Percentiles rank a stretch among this genome's conserved stretches.
Conservation (phyloP, 2,329 filamentous ascomycete species). For the Cercospora janseana region DNA sequence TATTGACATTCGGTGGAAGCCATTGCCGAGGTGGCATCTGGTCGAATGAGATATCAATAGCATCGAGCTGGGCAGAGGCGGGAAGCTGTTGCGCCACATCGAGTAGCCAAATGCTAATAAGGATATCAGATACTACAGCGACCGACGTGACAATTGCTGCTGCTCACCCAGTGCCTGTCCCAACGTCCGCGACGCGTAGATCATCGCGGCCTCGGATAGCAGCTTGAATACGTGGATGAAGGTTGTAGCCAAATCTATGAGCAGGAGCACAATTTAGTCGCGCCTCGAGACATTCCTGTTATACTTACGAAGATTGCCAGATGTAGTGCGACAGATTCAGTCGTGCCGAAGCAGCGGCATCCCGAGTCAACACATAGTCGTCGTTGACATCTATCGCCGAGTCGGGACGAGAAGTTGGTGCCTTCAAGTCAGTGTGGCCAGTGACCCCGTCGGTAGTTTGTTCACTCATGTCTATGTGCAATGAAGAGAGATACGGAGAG, state of each 20-base stretch:
- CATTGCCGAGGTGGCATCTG: conserved; percentile 24
- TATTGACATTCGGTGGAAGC: conserved; percentile 21
- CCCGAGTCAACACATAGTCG: conserved; percentile 27
- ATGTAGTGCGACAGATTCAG: conserved; percentile 28
- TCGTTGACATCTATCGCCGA: conserved; percentile 25
- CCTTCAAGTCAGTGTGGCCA: conserved; percentile 2
- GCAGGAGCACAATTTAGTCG: neutral
- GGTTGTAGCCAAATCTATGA: conserved; percentile 22
- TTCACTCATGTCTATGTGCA: conserved; percentile 2
- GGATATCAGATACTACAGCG: neutral
- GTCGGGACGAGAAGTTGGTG: conserved; percentile 17
- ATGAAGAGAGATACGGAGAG: neutral
- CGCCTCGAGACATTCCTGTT: neutral
- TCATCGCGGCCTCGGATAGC: conserved; percentile 19
- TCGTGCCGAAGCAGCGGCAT: conserved; percentile 25
- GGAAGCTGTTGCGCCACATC: conserved; percentile 26
- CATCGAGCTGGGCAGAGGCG: conserved; percentile 25
- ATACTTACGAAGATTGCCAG: conserved; percentile 25
- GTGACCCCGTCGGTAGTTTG: neutral
- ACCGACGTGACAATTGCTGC: neutral
- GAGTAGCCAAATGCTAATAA: conserved; percentile 23
- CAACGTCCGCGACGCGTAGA: conserved; percentile 23
- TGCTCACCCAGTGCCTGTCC: conserved; percentile 25
- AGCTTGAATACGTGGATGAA: conserved; percentile 24
- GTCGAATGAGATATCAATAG: conserved; percentile 28